Base-by-base conservation (phyloP, 768 basidiomycete species). In the Phanerochaete carnosa region DNA sequence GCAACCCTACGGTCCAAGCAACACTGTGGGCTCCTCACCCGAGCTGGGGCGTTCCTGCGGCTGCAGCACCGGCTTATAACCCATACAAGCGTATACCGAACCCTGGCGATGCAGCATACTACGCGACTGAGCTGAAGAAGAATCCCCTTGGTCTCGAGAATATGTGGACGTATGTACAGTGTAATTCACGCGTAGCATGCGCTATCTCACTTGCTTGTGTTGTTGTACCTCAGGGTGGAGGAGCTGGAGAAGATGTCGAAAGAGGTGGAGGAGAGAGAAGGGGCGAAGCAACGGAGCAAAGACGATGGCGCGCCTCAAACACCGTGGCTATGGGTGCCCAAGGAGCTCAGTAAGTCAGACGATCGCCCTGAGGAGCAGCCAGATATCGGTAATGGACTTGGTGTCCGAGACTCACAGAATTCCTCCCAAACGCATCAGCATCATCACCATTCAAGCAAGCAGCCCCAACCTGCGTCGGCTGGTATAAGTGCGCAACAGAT, bases 261-360 rank as follows among this genome's bases (percentile, higher is more conserved):
- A 45, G 35, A 19, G 33, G 16, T 23, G 29, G 22, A 29, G 50
- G 43, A 19, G 22, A 45, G 23, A 22, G 55, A 55, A n/a, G 23
- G 33, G 33, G 61, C 63, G 59, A 66, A 67, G 32, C 55, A 65
- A 32, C 58, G 60, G 8, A 61, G 62, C 1, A 29, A 45, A 26
- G 58, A 68, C 49, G 74, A 76, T 22, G 74, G 74, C 19, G 74
- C 72, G 16, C 73, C 77, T 6, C 76, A 80, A 15, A 90, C 89
- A 0, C 89, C 89, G 8, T 91, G 89, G 89, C 79, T 89, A 58
- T 91, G 89, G 89, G 85, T 80, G 1, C 70, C 70, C 33, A 60
- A 62, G 51, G 63, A 69, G 28, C 62, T 71, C 22, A 47, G 66
- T 67, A 54, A 65, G 64, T 64, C 65, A n/a, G 58, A 63, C 35